phyloP scores from a whole-genome alignment of 1,139 yeast species.

The Hanseniaspora sp. region DNA sequence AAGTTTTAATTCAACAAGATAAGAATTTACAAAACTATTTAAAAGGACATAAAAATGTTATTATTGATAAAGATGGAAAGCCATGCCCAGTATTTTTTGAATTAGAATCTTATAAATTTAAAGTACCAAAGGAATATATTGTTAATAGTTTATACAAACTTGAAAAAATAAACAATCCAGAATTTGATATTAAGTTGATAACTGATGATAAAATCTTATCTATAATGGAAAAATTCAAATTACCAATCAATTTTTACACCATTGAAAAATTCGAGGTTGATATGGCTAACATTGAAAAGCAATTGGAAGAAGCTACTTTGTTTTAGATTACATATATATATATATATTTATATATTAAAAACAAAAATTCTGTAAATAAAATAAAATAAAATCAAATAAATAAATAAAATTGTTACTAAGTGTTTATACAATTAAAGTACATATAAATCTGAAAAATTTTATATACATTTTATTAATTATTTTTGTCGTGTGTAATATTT shows the following conservation, averaged over 20 bases:
- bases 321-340: slow-evolving; percentile 19
- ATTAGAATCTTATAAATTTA: slow-evolving; percentile 5
- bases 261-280: slow-evolving; percentile 9
- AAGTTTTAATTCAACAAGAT: slow-evolving; percentile 38
- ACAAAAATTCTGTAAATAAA: no score
- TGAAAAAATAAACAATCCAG: slow-evolving; percentile 5
- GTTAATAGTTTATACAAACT: slow-evolving; percentile 9
- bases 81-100: slow-evolving; percentile 2
- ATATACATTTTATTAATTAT: no score
- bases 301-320: slow-evolving; percentile 8
- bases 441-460: no score
- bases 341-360: slow-evolving; percentile 18
- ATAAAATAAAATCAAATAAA: no score
- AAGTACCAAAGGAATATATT: slow-evolving; percentile 11
- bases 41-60: not conserved
- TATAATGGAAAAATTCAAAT: slow-evolving; percentile 8
- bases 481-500: no score
- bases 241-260: slow-evolving; percentile 4
- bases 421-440: no score
- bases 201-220: slow-evolving; percentile 6
- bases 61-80: slow-evolving; percentile 11
- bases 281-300: slow-evolving; percentile 12
- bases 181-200: not conserved
- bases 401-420: no score
- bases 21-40: not conserved